Evolutionary conservation across 2,329 filamentous ascomycete species (phyloP).

Genomic region (Fusarium sp.): DNA sequence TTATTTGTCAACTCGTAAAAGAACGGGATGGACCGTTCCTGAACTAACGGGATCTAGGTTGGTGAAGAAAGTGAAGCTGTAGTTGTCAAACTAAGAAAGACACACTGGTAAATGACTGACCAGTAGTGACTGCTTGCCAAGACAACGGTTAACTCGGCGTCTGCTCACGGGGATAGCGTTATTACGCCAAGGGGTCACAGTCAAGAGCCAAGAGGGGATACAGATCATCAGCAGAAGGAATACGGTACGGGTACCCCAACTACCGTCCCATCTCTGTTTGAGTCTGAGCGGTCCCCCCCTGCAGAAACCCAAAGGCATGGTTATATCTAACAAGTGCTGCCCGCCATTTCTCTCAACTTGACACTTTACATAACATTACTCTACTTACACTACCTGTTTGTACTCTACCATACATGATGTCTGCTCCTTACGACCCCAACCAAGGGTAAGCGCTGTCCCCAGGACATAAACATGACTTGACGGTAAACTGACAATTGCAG

Average conservation of each 20-base stretch:
- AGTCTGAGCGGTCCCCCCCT: not conserved
- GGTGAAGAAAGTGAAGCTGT: not conserved
- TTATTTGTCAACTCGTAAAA: not conserved
- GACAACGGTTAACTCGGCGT: constrained; percentile 38
- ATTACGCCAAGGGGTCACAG: constrained; percentile 34
- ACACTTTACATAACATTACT: not conserved
- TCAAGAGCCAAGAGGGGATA: constrained; percentile 29
- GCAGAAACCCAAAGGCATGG: not conserved
- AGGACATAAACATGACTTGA: too few relatives aligned
- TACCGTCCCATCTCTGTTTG: not conserved
- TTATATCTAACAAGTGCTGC: constrained; percentile 27
- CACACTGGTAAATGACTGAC: not conserved
- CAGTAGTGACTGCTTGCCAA: constrained; percentile 9
- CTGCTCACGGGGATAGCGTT: constrained; percentile 14
- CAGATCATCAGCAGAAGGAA: constrained; percentile 26
- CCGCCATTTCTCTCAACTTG: not conserved
- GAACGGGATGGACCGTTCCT: not conserved
- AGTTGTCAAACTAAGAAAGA: not conserved
- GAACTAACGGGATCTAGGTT: not conserved
- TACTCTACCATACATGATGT: constrained; percentile 31
- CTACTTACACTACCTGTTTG: too few relatives aligned
- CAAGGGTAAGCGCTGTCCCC: constrained; percentile 4
- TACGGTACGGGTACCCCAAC: not conserved
- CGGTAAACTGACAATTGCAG: constrained; percentile 17
- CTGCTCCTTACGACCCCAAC: constrained; percentile 33